Percentiles rank a stretch among this genome's conserved stretches.
These are phyloP conservation scores for Rhizophagus prolifer DNA, from an alignment of 192 early-diverging fungal genomes.

Conservation along the genomic window DNA sequence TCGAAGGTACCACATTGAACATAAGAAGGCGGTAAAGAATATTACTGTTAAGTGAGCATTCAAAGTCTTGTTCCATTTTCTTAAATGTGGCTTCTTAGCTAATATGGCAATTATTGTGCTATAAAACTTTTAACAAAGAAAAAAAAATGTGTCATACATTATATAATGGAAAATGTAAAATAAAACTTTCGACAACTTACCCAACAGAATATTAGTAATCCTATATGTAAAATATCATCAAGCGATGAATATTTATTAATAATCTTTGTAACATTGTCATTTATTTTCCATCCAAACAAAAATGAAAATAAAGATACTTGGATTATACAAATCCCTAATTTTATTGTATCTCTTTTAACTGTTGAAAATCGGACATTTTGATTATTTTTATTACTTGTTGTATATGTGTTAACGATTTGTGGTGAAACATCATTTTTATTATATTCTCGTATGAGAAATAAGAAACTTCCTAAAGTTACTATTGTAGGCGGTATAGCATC, in stretches of 20 bases:
- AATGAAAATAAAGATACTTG: background rate
- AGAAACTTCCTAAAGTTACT: background rate
- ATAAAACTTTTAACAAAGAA: background rate
- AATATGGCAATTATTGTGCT: background rate
- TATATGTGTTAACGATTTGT: background rate
- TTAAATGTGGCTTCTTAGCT: background rate
- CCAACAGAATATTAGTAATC: background rate
- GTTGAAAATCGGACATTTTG: background rate
- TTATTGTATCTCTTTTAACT: background rate
- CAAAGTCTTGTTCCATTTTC: slow-evolving; percentile 33
- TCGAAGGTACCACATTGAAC: slow-evolving; percentile 24
- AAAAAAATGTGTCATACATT: background rate
- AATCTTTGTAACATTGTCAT: too few species aligned
- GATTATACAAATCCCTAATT: background rate
- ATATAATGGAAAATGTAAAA: background rate
- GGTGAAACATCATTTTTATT: background rate
- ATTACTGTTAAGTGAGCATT: slow-evolving; percentile 36
- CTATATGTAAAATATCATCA: background rate
- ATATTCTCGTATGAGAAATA: background rate
- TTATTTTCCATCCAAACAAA: background rate
- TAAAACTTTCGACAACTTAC: background rate
- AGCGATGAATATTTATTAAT: too few species aligned
- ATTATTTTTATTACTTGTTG: background rate
- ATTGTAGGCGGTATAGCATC: background rate
- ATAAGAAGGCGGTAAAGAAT: slow-evolving; percentile 25